Conservation (phyloP, 2,329 filamentous ascomycete species). For the Cladophialophora chaetospira region DNA sequence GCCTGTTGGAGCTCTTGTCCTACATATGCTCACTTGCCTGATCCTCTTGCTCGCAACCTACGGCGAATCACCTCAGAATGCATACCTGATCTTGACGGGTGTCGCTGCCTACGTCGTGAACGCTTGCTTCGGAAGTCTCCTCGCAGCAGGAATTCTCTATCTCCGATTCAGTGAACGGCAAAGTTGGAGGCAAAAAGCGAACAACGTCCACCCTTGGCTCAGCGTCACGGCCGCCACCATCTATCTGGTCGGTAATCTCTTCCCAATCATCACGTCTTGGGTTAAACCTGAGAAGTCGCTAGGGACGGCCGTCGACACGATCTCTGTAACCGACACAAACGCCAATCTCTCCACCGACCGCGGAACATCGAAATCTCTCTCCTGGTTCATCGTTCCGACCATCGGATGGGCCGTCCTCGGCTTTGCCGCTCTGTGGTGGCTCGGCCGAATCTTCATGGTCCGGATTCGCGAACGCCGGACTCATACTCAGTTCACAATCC, state of each 20-base stretch:
- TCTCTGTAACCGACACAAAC: not conserved
- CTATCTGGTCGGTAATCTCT: not conserved
- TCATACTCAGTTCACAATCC: not conserved
- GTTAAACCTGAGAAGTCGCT: not conserved
- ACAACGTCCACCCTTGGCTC: not conserved
- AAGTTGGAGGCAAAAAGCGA: not conserved
- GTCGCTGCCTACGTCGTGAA: slow-evolving; percentile 48
- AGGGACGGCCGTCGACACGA: not conserved
- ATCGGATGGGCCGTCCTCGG: not conserved
- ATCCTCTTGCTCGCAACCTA: slow-evolving; percentile 39
- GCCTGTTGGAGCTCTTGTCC: slow-evolving; percentile 41
- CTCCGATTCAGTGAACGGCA: slow-evolving; percentile 7
- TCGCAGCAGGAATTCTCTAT: slow-evolving; percentile 24
- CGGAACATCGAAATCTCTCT: not conserved
- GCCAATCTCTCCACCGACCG: not conserved
- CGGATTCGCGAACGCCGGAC: not conserved
- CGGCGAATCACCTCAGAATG: slow-evolving; percentile 29
- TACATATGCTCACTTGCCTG: slow-evolving; percentile 44
- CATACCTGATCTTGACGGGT: slow-evolving; percentile 39
- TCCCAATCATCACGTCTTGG: not conserved
- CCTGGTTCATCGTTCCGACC: not conserved
- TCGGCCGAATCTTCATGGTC: not conserved
- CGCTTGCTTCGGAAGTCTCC: slow-evolving; percentile 36
- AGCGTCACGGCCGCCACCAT: not conserved
- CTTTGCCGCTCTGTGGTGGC: not conserved